Evolutionary conservation across 2,329 filamentous ascomycete genomes (phyloP).

Genomic region (Nemania serpens): DNA sequence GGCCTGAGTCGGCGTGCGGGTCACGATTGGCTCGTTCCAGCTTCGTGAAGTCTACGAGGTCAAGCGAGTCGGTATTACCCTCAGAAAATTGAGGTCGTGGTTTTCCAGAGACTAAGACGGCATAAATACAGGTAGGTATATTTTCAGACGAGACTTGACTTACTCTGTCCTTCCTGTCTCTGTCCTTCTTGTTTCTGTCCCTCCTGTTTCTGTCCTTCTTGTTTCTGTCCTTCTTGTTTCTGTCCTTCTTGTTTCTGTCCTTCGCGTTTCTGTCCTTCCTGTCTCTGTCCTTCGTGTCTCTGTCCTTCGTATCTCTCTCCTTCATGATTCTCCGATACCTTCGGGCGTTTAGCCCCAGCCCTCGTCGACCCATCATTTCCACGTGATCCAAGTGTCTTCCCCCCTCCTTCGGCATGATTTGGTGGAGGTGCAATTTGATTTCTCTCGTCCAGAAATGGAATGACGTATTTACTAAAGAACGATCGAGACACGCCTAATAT

Average conservation of each 20-base stretch:
- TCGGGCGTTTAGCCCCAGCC: background rate
- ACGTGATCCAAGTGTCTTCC: background rate
- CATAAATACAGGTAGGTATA: background rate
- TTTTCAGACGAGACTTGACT: background rate
- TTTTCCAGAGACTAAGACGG: background rate
- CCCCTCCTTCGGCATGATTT: background rate
- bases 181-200: background rate
- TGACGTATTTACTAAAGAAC: slow-evolving; percentile 7
- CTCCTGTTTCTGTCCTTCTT: background rate
- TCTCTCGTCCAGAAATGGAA: slow-evolving; percentile 1
- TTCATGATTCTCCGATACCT: background rate
- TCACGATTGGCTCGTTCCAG: background rate
- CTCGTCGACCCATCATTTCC: background rate
- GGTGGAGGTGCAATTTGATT: background rate
- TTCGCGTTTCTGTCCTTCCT: background rate
- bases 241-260: background rate
- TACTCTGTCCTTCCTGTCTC: background rate
- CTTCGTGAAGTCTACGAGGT: slow-evolving; percentile 1
- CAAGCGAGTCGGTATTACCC: background rate
- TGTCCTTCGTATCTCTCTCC: background rate
- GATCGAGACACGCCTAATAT: slow-evolving; percentile 3
- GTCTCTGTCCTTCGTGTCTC: background rate
- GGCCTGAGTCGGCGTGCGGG: slow-evolving; percentile 1
- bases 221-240: background rate
- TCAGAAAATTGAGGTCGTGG: background rate